Base-by-base conservation (phyloP, 179 eudicot genomes). In the Beta corolliflora region DNA sequence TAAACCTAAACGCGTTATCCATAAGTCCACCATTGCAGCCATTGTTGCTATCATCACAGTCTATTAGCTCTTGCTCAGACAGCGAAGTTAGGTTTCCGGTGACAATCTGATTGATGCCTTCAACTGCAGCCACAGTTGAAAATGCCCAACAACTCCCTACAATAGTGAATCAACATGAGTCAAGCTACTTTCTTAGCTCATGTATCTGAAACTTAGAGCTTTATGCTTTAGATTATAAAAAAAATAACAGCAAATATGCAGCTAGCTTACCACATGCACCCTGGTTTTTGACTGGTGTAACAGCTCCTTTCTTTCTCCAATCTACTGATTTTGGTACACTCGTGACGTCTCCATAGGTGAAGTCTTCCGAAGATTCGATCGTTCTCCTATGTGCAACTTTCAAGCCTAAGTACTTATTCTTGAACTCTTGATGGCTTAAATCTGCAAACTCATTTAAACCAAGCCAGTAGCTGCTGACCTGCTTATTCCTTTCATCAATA, bases 131-230 rank as follows among this genome's bases (percentile, higher is more conserved):
- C 21, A 92, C 94, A 21, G 94, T 91, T 58, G 97, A 91, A 81
- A 92, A 92, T 18, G 97, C 97, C 97, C 97, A 92, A 72, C 97
- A 92, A 77, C 97, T 91, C 77, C 97, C 97, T 92, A 63, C 64
- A 83, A 55, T 16, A 77, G 23, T 54, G 7, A 72, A 72, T 44
- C 11, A 14, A 56, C 18, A 41, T 58, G 63, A 58, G 52, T 66
- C 70, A 66, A 31, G 70, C 9, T 29, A 73, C 2, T 7, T 36
- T 21, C 60, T 46, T 13, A 44, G 14, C 13, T 64, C 46, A 25
- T 54, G 25, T 36, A 36, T 36, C 41, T 41, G 29, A 19, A n/a
- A 50, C 13, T 9, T 71, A 1, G 14, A 25, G 16, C 10, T 18
- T 19, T 36, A 23, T 55, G 9, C 23, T 59, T 4, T 71, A 12